Conservation (phyloP, 2,329 filamentous ascomycete species). For the Pleomassaria siparia region DNA sequence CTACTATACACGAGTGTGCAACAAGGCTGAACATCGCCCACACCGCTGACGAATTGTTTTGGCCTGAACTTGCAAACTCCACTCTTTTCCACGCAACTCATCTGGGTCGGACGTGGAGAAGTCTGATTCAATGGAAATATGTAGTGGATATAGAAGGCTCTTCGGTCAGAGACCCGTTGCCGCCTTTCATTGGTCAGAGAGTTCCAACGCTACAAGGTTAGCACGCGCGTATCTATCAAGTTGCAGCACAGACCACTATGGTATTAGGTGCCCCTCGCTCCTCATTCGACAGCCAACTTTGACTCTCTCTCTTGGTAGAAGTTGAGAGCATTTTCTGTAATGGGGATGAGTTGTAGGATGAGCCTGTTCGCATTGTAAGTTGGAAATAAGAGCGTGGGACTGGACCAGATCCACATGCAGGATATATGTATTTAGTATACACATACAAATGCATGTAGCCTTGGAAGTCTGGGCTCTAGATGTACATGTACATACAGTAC, state of each 20-base stretch:
- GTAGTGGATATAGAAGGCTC: neutral
- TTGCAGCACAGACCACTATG: neutral
- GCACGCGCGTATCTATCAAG: neutral
- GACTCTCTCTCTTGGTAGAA: neutral
- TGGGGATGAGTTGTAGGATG: no score
- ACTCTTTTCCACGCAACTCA: neutral
- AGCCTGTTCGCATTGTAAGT: no score
- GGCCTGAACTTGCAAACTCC: neutral
- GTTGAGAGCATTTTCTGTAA: neutral
- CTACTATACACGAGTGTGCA: neutral
- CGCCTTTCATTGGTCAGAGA: neutral
- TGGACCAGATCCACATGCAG: no score
- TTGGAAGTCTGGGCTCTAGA: no score
- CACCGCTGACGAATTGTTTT: neutral
- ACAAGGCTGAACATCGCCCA: neutral
- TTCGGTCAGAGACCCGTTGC: neutral
- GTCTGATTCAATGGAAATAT: neutral
- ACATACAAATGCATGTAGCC: no score
- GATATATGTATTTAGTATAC: no score
- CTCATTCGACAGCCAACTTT: neutral
- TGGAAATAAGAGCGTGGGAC: no score
- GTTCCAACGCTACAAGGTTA: no score
- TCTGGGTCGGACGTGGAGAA: neutral
- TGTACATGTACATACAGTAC: neutral
- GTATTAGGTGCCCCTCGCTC: no score